phyloP scores from a whole-genome alignment of 2,329 filamentous ascomycete genomes.

The Cladosporium sp. region DNA sequence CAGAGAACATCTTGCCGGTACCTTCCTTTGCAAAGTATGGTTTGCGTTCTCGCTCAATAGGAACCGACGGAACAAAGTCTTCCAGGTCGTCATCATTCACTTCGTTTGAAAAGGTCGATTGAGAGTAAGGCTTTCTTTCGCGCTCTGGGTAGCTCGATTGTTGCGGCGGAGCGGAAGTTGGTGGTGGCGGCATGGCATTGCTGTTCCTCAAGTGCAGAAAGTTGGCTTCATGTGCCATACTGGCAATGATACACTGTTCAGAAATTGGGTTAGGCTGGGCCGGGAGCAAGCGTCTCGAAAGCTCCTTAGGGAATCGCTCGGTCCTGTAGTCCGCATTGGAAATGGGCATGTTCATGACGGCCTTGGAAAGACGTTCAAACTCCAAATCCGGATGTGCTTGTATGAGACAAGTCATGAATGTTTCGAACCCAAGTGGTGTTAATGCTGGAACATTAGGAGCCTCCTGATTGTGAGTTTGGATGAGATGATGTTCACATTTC shows the following conservation, averaged over 20 bases:
- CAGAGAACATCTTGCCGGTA: constrained; percentile 50
- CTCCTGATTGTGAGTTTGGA: constrained; percentile 41
- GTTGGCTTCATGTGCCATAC: constrained; percentile 35
- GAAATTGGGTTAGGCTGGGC: constrained; percentile 52
- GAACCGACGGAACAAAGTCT: constrained; percentile 37
- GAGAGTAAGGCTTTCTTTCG: constrained; percentile 38
- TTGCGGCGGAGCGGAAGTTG: constrained; percentile 22
- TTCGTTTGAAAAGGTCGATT: constrained; percentile 24
- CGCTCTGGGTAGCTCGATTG: constrained; percentile 32
- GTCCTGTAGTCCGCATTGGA: constrained; percentile 59
- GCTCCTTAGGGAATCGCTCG: constrained; percentile 73
- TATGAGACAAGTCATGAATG: constrained; percentile 69
- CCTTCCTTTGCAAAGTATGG: constrained; percentile 60
- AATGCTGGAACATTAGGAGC: constrained; percentile 41
- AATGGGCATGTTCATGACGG: constrained; percentile 69
- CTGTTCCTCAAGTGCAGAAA: constrained; percentile 42
- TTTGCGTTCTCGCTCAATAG: constrained; percentile 62
- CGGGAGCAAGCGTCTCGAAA: constrained; percentile 71
- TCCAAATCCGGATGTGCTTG: constrained; percentile 74
- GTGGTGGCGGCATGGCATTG: constrained; percentile 31
- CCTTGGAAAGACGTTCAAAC: constrained; percentile 63
- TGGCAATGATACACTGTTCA: constrained; percentile 56
- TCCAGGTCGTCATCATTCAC: constrained; percentile 36
- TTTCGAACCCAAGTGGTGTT: constrained; percentile 44
- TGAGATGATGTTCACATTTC: constrained; percentile 46